Evolutionary conservation across 2,329 filamentous ascomycete genomes (phyloP), one percentile per base, ranked within the genome.

Genomic region (Ascocoryne sarcoides): DNA sequence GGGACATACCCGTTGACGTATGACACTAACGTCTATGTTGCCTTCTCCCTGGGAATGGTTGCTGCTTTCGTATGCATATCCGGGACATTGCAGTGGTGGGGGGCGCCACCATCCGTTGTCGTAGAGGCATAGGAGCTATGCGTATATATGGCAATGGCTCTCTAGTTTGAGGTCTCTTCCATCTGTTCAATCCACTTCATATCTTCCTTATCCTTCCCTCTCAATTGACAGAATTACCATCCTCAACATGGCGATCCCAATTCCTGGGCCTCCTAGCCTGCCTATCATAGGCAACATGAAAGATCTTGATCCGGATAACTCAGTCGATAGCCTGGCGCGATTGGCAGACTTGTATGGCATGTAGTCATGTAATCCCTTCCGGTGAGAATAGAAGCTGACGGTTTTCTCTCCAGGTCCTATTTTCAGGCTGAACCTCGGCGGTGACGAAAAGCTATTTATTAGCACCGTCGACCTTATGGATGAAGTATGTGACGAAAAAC

Each of bases 321-420:
- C 79, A 0, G 56, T 75, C 2, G 62, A 67, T 16, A 76, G 76
- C 17, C 20, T 84, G 15, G 56, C 60, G 4, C 65, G 70, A 9
- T 63, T 86, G 36, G 73, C 76, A 17, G 73, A 83, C 30, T 75
- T 70, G 44, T 84, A 84, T 61, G 82, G 80, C 79, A 35, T 5
- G 15, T 20, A 10, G n/a, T n/a, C n/a, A n/a, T n/a, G n/a, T n/a
- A n/a, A n/a, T n/a, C n/a, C n/a, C n/a, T n/a, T n/a, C n/a, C n/a
- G n/a, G n/a, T n/a, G n/a, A n/a, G n/a, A n/a, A n/a, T n/a, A n/a
- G n/a, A n/a, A n/a, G n/a, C n/a, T n/a, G n/a, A n/a, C n/a, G n/a
- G n/a, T n/a, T n/a, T n/a, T n/a, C n/a, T n/a, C n/a, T n/a, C 20
- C 17, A 35, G 32, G 32, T 8, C 69, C 73, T n/a, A 77, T 82